A percentile compares a stretch with the other conserved stretches of the same genome.
phyloP scores from a whole-genome alignment of 768 basidiomycete species.

The Phanerochaete carnosa region DNA sequence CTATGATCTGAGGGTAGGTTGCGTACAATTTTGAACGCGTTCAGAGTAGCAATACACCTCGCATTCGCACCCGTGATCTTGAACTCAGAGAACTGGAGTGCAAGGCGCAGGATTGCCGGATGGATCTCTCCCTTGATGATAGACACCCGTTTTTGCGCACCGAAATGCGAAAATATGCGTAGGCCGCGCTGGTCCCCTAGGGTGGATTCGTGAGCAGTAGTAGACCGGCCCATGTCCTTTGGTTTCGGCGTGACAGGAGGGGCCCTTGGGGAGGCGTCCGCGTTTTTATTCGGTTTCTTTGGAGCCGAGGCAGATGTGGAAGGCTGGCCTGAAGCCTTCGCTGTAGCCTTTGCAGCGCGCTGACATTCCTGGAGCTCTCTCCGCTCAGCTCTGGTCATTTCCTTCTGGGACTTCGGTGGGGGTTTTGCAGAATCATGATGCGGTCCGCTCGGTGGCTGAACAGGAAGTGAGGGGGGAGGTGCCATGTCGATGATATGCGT shows the following conservation, averaged over 20 bases:
- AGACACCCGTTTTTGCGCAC: conserved; percentile 54
- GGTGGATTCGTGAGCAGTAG: conserved; percentile 30
- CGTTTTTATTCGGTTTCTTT: conserved; percentile 14
- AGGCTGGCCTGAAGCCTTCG: conserved; percentile 27
- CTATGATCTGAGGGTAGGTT: neutral
- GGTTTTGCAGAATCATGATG: conserved; percentile 8
- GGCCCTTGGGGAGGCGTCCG: conserved; percentile 15
- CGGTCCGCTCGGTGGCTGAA: conserved; percentile 22
- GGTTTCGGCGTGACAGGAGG: conserved; percentile 9
- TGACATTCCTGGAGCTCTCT: conserved; percentile 78
- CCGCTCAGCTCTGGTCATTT: conserved; percentile 78
- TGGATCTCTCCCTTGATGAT: conserved; percentile 84
- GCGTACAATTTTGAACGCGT: conserved; percentile 86
- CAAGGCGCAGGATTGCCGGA: conserved; percentile 82
- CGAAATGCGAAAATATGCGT: conserved; percentile 86
- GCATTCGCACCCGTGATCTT: conserved; percentile 94
- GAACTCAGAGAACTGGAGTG: conserved; percentile 88
- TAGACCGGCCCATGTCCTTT: conserved; percentile 10
- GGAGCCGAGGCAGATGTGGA: conserved; percentile 15
- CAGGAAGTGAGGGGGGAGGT: conserved; percentile 21
- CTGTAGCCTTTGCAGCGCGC: conserved; percentile 65
- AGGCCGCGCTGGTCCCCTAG: conserved; percentile 52
- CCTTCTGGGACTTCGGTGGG: conserved; percentile 52
- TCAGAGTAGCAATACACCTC: conserved; percentile 87
- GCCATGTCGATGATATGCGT: conserved; percentile 13